Percentiles rank a stretch among this genome's conserved stretches.
Conservation (phyloP, 164 flowering plant genomes). For the Macadamia tetraphylla region DNA sequence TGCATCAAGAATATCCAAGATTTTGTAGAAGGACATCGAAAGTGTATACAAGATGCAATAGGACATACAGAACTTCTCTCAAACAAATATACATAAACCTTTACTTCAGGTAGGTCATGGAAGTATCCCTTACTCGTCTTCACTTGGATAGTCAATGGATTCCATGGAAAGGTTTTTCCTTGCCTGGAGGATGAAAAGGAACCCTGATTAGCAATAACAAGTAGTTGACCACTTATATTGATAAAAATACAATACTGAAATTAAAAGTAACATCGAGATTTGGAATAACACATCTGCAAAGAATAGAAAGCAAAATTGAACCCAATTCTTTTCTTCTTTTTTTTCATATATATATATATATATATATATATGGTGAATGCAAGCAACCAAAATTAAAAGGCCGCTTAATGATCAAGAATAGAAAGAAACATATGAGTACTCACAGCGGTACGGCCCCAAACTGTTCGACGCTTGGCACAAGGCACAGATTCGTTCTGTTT, state of each 20-base stretch:
- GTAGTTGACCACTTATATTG: not conserved
- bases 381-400: not conserved
- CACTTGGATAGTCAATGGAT: slow-evolving; percentile 49
- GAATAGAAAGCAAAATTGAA: not conserved
- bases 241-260: not conserved
- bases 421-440: slow-evolving; percentile 24
- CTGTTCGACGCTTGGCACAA: slow-evolving; percentile 25
- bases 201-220: not conserved
- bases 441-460: slow-evolving; percentile 79
- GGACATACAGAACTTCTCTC: not conserved
- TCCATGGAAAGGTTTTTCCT: slow-evolving; percentile 83
- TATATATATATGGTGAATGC: not conserved
- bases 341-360: too few relatives aligned
- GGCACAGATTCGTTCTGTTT: slow-evolving; percentile 24
- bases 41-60: not conserved
- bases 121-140: slow-evolving; percentile 70
- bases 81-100: not conserved
- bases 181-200: slow-evolving; percentile 37
- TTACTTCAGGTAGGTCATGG: too few relatives aligned
- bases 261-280: not conserved
- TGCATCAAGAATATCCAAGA: not conserved
- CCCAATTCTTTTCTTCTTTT: not conserved
- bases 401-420: not conserved
- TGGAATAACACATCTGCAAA: not conserved
- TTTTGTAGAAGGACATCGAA: not conserved